These are phyloP conservation scores for Phytophthora fragariaefolia DNA, from an alignment of 352 stramenopile genomes.

Conservation along the genomic window DNA sequence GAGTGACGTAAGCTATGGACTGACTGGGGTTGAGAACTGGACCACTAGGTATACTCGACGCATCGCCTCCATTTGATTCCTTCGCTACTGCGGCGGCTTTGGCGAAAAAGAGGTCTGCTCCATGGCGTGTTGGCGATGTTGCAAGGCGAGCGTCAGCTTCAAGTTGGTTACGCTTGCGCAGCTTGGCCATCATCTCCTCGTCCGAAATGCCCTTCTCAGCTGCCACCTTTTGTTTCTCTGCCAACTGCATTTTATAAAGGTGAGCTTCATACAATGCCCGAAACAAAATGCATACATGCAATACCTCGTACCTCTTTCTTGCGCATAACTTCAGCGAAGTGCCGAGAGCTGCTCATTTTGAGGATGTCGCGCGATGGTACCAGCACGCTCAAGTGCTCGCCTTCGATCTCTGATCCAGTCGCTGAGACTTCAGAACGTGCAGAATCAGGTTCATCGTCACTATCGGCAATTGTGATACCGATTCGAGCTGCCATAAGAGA, in stretches of 20 bases:
- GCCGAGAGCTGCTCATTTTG: conserved; percentile 87
- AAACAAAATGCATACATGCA: not conserved
- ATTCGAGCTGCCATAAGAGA: conserved; percentile 31
- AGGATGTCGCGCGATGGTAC: conserved; percentile 84
- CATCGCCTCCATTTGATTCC: conserved; percentile 23
- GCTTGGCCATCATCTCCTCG: conserved; percentile 82
- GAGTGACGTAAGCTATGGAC: conserved; percentile 73
- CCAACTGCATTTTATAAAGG: conserved; percentile 45
- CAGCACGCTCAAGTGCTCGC: conserved; percentile 57
- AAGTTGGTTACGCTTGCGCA: conserved; percentile 76
- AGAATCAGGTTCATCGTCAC: conserved; percentile 50
- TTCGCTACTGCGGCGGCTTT: conserved; percentile 38
- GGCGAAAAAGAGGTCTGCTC: conserved; percentile 42
- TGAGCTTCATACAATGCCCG: not conserved
- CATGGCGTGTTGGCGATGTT: conserved; percentile 63
- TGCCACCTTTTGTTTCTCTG: conserved; percentile 77
- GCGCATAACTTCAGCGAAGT: conserved; percentile 81
- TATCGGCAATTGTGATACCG: conserved; percentile 39
- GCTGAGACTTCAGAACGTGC: conserved; percentile 60
- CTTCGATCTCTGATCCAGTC: conserved; percentile 24
- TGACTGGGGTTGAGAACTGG: conserved; percentile 40
- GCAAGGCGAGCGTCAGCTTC: conserved; percentile 71
- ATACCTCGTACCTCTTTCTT: conserved; percentile 72
- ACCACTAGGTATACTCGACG: not conserved
- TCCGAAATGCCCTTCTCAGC: conserved; percentile 85